These are phyloP conservation scores for Cercospora zeae-maydis DNA, from an alignment of 2,329 filamentous ascomycete genomes.

Conservation along the genomic window DNA sequence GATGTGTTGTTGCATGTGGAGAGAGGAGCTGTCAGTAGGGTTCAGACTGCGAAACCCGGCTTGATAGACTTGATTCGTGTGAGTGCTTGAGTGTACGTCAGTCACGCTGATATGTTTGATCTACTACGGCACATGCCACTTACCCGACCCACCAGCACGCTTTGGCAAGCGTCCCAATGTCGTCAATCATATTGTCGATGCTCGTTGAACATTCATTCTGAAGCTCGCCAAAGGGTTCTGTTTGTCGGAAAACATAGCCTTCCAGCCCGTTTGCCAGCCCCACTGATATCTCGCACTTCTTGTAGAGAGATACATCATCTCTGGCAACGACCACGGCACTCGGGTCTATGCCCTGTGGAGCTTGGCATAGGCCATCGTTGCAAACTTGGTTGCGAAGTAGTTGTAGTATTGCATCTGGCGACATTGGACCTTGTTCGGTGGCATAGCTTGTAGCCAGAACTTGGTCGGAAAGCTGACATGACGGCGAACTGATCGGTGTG, in stretches of 20 bases:
- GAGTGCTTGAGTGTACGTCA: background rate
- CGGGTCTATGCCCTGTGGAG: conserved; percentile 8
- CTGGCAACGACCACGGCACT: conserved; percentile 13
- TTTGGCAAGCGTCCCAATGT: conserved; percentile 10
- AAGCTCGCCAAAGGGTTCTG: conserved; percentile 5
- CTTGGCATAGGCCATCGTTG: conserved; percentile 10
- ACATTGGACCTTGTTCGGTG: conserved; percentile 13
- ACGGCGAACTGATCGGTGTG: conserved; percentile 5
- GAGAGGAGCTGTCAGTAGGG: background rate
- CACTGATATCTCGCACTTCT: conserved; percentile 17
- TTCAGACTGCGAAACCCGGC: conserved; percentile 12
- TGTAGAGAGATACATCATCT: conserved; percentile 12
- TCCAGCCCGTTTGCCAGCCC: conserved; percentile 14
- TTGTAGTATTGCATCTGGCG: conserved; percentile 10
- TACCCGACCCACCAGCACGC: conserved; percentile 16
- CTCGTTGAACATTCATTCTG: conserved; percentile 11
- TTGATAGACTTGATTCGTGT: conserved; percentile 17
- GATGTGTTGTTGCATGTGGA: conserved; percentile 10
- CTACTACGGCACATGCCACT: background rate
- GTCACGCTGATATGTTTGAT: background rate
- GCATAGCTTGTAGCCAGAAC: conserved; percentile 14
- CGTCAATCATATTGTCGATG: conserved; percentile 14
- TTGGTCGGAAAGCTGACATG: conserved; percentile 8
- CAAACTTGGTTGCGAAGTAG: conserved; percentile 15
- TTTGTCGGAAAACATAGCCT: conserved; percentile 14